Evolutionary conservation across 805 yeast species (phyloP).

Genomic region (Barnettozyma populi): DNA sequence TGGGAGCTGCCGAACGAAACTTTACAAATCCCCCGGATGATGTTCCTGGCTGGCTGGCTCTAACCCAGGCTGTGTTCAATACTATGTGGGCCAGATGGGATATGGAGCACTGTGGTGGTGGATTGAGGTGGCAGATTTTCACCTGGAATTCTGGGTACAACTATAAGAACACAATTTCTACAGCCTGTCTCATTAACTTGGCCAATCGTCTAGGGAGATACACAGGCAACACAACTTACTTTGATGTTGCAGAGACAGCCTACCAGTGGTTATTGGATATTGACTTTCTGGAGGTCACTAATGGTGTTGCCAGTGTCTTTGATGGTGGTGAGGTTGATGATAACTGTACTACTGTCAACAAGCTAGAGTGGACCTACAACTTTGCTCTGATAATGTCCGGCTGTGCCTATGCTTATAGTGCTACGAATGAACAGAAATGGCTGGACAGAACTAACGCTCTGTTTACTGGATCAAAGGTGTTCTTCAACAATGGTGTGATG

Average conservation of each 20-base stretch:
- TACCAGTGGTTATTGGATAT: constrained; percentile 56
- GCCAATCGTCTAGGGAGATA: constrained; percentile 62
- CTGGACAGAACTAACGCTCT: constrained; percentile 39
- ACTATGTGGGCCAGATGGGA: constrained; percentile 66
- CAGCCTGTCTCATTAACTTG: constrained; percentile 56
- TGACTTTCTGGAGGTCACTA: constrained; percentile 35
- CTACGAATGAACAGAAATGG: constrained; percentile 50
- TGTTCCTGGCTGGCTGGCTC: constrained; percentile 49
- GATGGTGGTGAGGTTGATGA: constrained; percentile 54
- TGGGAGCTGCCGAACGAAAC: constrained; percentile 61
- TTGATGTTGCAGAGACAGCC: constrained; percentile 47
- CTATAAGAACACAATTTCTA: constrained; percentile 59
- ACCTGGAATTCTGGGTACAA: constrained; percentile 66
- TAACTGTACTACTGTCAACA: constrained; percentile 46
- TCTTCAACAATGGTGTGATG: constrained; percentile 48
- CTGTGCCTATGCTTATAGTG: constrained; percentile 61
- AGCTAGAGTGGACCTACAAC: constrained; percentile 61
- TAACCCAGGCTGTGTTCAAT: constrained; percentile 59
- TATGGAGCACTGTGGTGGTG: constrained; percentile 49
- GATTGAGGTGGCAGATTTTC: constrained; percentile 69
- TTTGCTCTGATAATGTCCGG: constrained; percentile 67
- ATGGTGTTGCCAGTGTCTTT: constrained; percentile 34
- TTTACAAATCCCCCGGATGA: constrained; percentile 46
- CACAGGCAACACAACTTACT: constrained; percentile 49
- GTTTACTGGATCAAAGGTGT: constrained; percentile 40